A percentile compares a stretch with the other conserved stretches of the same genome.
Evolutionary conservation across 495 filamentous ascomycete genomes (phyloP).

Genomic region (Podospora appendiculata): DNA sequence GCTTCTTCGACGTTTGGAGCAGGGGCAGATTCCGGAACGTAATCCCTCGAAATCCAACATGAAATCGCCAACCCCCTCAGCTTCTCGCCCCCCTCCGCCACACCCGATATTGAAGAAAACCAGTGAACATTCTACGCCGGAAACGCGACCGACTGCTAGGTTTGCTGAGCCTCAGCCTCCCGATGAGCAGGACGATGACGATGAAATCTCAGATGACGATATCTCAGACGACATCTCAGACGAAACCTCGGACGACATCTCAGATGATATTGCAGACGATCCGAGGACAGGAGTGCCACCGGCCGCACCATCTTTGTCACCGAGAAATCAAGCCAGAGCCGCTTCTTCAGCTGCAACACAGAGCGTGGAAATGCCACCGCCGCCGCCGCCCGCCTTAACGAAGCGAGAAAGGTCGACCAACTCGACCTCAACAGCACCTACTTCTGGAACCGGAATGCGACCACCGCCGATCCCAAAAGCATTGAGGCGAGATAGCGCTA

Average conservation of each 20-base stretch:
- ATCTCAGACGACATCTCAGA: constrained; percentile 11
- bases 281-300: too few species aligned
- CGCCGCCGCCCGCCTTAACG: neutral
- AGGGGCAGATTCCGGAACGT: neutral
- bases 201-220: constrained; percentile 14
- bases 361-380: neutral
- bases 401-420: neutral
- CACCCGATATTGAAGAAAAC: constrained; percentile 48
- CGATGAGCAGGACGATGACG: constrained; percentile 16
- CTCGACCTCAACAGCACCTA: neutral
- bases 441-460: constrained; percentile 6
- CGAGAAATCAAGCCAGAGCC: neutral
- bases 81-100: constrained; percentile 24
- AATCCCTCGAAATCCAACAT: constrained; percentile 2
- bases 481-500: too few species aligned
- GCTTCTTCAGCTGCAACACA: neutral
- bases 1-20: neutral
- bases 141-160: constrained; percentile 42
- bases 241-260: neutral
- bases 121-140: constrained; percentile 41
- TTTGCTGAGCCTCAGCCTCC: constrained; percentile 41
- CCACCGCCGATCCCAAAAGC: constrained; percentile 4
- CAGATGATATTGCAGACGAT: too few species aligned
- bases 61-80: constrained; percentile 22
- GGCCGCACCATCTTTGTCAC: too few species aligned